Percentiles rank a stretch among this genome's conserved stretches.
Conservation (phyloP, 2,329 filamentous ascomycete genomes). For the Fusarium buharicum region DNA sequence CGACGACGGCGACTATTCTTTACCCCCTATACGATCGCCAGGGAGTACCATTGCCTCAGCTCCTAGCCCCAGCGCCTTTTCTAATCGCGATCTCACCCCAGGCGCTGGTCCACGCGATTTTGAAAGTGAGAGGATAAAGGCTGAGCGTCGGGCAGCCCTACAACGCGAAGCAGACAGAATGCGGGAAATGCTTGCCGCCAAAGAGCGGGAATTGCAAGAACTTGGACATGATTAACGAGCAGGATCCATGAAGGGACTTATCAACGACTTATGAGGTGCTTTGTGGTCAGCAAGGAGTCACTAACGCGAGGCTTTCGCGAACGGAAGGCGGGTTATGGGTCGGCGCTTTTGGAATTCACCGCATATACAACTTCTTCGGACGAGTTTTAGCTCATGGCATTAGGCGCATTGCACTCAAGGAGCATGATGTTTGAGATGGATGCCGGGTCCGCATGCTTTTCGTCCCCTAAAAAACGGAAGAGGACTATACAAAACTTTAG, state of each 20-base stretch:
- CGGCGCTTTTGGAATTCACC: constrained; percentile 45
- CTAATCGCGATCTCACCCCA: constrained; percentile 48
- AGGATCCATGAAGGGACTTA: constrained; percentile 32
- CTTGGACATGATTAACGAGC: constrained; percentile 45
- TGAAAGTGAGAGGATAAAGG: constrained; percentile 64
- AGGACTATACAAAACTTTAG: constrained; percentile 27
- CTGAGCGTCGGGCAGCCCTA: constrained; percentile 72
- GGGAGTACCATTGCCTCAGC: constrained; percentile 54
- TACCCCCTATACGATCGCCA: constrained; percentile 58
- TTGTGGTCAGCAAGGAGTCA: constrained; percentile 40
- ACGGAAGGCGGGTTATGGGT: constrained; percentile 23
- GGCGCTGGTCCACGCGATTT: constrained; percentile 39
- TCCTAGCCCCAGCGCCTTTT: constrained; percentile 55
- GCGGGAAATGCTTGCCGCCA: constrained; percentile 75
- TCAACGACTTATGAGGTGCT: constrained; percentile 43
- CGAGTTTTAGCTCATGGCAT: constrained; percentile 19
- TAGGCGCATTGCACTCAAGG: constrained; percentile 18
- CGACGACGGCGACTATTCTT: constrained; percentile 53
- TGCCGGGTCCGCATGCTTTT: constrained; percentile 23
- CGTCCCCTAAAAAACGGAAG: constrained; percentile 26
- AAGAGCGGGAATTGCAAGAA: constrained; percentile 73
- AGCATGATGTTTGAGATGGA: constrained; percentile 26
- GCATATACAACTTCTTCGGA: constrained; percentile 14
- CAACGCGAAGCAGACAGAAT: constrained; percentile 80
- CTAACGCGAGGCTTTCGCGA: constrained; percentile 28